Base-by-base conservation (phyloP, 306 rosid genomes). In the Cucumis cinereus region DNA sequence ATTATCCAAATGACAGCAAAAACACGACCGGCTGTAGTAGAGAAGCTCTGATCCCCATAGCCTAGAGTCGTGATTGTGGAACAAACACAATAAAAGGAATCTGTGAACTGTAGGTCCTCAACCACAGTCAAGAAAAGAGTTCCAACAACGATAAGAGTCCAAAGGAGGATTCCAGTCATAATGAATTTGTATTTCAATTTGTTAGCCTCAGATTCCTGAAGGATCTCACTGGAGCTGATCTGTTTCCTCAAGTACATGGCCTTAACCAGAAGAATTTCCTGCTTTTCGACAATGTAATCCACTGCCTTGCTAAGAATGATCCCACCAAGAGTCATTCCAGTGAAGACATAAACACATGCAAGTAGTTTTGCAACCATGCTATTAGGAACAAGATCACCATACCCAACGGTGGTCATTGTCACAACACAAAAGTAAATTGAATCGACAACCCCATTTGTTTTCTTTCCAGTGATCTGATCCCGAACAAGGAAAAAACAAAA, bases 331-430 rank as follows among this genome's bases (percentile, higher is more conserved):
- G 87, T 89, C 90, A 89, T 84, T 52, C 96, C 96, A 15, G 80
- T 73, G 87, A 93, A 91, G 45, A 93, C 98, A 83, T 84, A 89
- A 71, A 87, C 26, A 80, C 89, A 88, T 0, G 98, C 95, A 59
- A 93, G 87, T 28, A 91, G 87, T 71, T 93, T 93, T 43, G 98
- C 87, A 62, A 81, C 20, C 10, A 64, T 12, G 80, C 87, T 89
- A 26, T 82, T 54, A 0, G 98, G 97, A 10, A 91, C 98, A 81
- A 93, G 96, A 78, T 93, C 97, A 12, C 97, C 97, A 60, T 93
- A 93, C 16, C 97, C 98, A 40, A 93, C 97, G 0, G 96, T 91
- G 38, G 93, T 93, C 96, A 93, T 91, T 45, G 97, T 91, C 60
- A 93, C 97, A 67, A 93, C 96, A 84, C 89, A 89, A 77, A 93